Evolutionary conservation across 352 stramenopile genomes (phyloP), one percentile per base, ranked within the genome.

Genomic region (Salisapilia sapeloensis): DNA sequence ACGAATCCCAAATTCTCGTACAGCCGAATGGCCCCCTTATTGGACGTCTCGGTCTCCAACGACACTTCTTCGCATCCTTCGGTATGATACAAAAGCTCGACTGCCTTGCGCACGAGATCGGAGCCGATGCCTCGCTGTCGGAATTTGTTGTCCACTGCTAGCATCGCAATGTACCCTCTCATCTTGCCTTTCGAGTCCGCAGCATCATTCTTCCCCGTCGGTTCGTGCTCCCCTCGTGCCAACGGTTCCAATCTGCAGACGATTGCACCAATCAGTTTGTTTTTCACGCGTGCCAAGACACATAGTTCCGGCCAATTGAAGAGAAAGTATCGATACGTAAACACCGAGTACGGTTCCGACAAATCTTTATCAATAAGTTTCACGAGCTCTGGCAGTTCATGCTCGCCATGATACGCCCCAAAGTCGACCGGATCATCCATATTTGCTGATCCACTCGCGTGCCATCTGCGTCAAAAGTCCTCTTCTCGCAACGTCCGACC

Each of bases 251-350:
- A 57, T n/a, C 92, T 90, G 41, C 81, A 93, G 43, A 97, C 77
- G 27, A 97, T 87, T 22, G 86, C 79, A 22, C 84, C 87, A 16
- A 96, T 80, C 28, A 95, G 60, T 32, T 80, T 84, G 21, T 84
- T 62, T 33, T 84, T 70, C 37, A 84, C 53, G 10, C 69, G 65
- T 29, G 75, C 86, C 25, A 94, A 50, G 26, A 96, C 61, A 35
- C 83, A 96, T 29, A 96, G 59, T 32, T 93, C 58, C 12, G 89
- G 89, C 86, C 86, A 97, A 48, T 92, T 94, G 55, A 87, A 89
- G 31, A 97, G 60, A 48, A 97, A 97, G 50, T 96, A 97, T n/a
- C 89, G 74, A 56, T 97, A 97, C 33, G 89, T 97, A 59, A 95
- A 97, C 40, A 97, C 85, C 17, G 80, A 95, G 59, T 97, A 97